These are phyloP conservation scores for Hemerocallis citrina DNA, from an alignment of 106 monocot species.

Conservation along the genomic window DNA sequence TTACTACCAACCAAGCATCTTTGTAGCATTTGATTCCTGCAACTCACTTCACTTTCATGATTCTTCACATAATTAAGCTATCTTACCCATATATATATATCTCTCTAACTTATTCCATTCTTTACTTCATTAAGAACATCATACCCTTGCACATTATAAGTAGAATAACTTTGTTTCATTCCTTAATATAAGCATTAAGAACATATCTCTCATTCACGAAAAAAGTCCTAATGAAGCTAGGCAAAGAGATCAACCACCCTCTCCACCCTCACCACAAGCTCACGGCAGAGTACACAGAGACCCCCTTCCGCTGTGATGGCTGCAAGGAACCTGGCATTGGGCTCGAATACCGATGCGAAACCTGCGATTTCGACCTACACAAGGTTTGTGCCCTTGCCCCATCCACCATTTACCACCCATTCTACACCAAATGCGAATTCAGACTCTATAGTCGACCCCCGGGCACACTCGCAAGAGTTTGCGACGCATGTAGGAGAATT, in stretches of 20 bases:
- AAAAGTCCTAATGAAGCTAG: slow-evolving; percentile 30
- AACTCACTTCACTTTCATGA: too few species aligned
- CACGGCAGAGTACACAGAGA: slow-evolving; percentile 35
- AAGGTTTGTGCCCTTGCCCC: slow-evolving; percentile 36
- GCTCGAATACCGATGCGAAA: slow-evolving; percentile 33
- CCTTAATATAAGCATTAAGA: background rate
- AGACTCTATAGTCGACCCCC: slow-evolving; percentile 30
- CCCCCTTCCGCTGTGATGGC: slow-evolving; percentile 49
- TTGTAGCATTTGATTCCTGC: slow-evolving; percentile 2
- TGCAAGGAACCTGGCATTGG: slow-evolving; percentile 58
- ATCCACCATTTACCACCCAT: slow-evolving; percentile 14
- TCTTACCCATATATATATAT: background rate
- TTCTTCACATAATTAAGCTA: background rate
- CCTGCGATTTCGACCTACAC: slow-evolving; percentile 57
- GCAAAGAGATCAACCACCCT: slow-evolving; percentile 37
- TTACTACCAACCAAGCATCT: background rate
- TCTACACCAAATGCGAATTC: slow-evolving; percentile 49
- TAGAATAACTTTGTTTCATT: background rate
- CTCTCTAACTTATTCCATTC: background rate
- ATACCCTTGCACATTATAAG: slow-evolving; percentile 1
- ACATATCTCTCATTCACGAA: background rate
- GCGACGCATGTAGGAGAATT: slow-evolving; percentile 39
- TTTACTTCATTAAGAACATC: background rate
- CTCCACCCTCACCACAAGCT: slow-evolving; percentile 40
- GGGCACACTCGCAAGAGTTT: slow-evolving; percentile 13